Percentiles rank a stretch among this genome's conserved stretches.
phyloP scores from a whole-genome alignment of 768 basidiomycete species.

The Hypsizygus marmoreus region DNA sequence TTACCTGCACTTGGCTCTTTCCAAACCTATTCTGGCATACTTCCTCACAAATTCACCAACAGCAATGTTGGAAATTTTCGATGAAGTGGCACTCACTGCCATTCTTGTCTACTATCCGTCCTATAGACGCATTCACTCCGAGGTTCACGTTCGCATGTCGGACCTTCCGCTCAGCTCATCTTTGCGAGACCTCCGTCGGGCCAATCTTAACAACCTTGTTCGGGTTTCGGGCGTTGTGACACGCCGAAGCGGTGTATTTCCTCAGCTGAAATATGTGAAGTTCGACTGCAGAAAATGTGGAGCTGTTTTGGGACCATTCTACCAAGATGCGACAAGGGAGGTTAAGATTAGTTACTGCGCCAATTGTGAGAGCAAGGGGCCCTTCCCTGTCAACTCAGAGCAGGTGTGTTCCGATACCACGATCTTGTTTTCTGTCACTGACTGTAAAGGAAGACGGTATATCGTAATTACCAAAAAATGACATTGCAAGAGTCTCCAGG shows the following conservation, averaged over 20 bases:
- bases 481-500: slow-evolving; percentile 98
- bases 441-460: slow-evolving; percentile 70
- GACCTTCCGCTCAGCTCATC: slow-evolving; percentile 90
- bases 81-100: slow-evolving; percentile 91
- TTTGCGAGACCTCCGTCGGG: slow-evolving; percentile 89
- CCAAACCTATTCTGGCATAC: slow-evolving; percentile 95
- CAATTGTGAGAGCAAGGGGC: slow-evolving; percentile 92
- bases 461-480: slow-evolving; percentile 99
- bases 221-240: slow-evolving; percentile 97
- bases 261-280: slow-evolving; percentile 99
- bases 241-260: slow-evolving; percentile 92
- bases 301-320: slow-evolving; percentile 94
- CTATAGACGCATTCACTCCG: slow-evolving; percentile 96
- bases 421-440: too few species aligned
- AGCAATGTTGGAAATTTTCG: slow-evolving; percentile 92
- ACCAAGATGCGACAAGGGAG: slow-evolving; percentile 94
- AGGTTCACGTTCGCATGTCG: slow-evolving; percentile 96
- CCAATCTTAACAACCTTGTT: slow-evolving; percentile 92
- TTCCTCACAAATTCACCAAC: slow-evolving; percentile 95
- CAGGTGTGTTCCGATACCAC: slow-evolving; percentile 54
- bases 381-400: slow-evolving; percentile 95
- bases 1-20: slow-evolving; percentile 89
- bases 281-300: slow-evolving; percentile 97
- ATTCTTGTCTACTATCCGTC: slow-evolving; percentile 95
- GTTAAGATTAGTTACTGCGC: slow-evolving; percentile 93